These are phyloP conservation scores for Xylariaceae sp. DNA, from an alignment of 2,329 filamentous ascomycete genomes.

Conservation along the genomic window DNA sequence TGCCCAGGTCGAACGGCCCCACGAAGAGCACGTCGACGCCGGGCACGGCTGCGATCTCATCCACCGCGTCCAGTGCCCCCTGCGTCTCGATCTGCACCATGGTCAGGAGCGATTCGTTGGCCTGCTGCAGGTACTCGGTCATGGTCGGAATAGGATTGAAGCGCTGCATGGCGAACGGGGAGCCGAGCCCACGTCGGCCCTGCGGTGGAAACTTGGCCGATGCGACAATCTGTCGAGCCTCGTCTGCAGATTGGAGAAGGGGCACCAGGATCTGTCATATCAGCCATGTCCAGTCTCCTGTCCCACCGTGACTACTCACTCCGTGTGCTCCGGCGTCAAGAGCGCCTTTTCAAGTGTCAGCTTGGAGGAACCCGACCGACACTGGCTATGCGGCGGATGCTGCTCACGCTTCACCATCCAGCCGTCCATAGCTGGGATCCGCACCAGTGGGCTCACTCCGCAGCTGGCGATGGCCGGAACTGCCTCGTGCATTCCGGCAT, in stretches of 20 bases:
- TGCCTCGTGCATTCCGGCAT: conserved; percentile 50
- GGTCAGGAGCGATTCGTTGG: conserved; percentile 50
- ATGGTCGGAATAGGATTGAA: conserved; percentile 40
- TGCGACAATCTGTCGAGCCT: conserved; percentile 40
- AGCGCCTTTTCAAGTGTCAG: conserved; percentile 34
- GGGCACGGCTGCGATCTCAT: conserved; percentile 53
- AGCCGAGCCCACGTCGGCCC: conserved; percentile 48
- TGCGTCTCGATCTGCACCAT: conserved; percentile 63
- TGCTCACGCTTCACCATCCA: conserved; percentile 51
- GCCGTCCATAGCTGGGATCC: conserved; percentile 49
- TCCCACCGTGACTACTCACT: conserved; percentile 24
- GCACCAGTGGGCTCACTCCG: conserved; percentile 47
- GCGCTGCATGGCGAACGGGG: conserved; percentile 44
- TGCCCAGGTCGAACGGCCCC: conserved; percentile 59
- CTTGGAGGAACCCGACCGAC: background rate
- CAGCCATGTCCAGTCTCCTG: background rate
- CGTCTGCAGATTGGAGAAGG: conserved; percentile 45
- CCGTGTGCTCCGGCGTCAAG: conserved; percentile 52
- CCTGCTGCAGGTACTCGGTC: conserved; percentile 49
- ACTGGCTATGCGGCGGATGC: background rate
- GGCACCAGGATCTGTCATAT: conserved; percentile 40
- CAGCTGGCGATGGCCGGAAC: conserved; percentile 49
- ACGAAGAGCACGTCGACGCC: conserved; percentile 58
- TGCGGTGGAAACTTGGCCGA: conserved; percentile 50
- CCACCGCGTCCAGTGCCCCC: conserved; percentile 52